These are phyloP conservation scores for Basidioascus undulatus DNA, from an alignment of 768 basidiomycete genomes.

Conservation along the genomic window DNA sequence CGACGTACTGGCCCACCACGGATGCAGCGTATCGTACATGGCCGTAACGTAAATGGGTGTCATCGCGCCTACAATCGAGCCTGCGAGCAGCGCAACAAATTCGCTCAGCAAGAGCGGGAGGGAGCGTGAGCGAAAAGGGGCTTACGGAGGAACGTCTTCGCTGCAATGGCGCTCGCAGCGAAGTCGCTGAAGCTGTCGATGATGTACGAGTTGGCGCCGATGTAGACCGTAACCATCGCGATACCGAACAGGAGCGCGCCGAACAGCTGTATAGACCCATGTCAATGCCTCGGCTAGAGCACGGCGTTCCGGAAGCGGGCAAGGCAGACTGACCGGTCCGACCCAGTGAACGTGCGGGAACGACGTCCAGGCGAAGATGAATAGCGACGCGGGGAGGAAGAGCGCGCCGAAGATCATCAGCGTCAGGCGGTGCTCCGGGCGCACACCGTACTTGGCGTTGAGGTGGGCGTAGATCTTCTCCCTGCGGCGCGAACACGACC, in stretches of 20 bases:
- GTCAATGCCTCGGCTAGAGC: too few species aligned
- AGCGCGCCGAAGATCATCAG: slow-evolving; percentile 15
- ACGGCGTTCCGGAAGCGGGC: too few species aligned
- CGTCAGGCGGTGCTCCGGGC: slow-evolving; percentile 13
- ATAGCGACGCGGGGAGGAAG: slow-evolving; percentile 17
- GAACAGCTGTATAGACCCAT: not conserved
- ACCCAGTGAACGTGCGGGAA: slow-evolving; percentile 15
- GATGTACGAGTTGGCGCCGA: slow-evolving; percentile 13
- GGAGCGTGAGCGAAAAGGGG: too few species aligned
- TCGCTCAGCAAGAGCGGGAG: slow-evolving; percentile 14
- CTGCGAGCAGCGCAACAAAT: too few species aligned
- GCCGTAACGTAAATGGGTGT: too few species aligned
- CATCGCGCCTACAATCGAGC: too few species aligned
- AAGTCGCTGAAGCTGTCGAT: slow-evolving; percentile 6
- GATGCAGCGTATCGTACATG: slow-evolving; percentile 5
- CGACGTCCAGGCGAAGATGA: slow-evolving; percentile 18
- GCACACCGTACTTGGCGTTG: not conserved
- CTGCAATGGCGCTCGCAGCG: slow-evolving; percentile 14
- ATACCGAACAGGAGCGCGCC: slow-evolving; percentile 5
- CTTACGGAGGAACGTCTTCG: slow-evolving; percentile 14
- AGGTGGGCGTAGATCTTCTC: slow-evolving; percentile 11
- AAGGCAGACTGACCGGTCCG: slow-evolving; percentile 7
- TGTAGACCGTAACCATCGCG: slow-evolving; percentile 13
- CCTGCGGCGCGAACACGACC: slow-evolving; percentile 11
- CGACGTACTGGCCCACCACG: not conserved